Evolutionary conservation across 2,329 filamentous ascomycete species (phyloP).

Genomic region (Colletotrichum lini): DNA sequence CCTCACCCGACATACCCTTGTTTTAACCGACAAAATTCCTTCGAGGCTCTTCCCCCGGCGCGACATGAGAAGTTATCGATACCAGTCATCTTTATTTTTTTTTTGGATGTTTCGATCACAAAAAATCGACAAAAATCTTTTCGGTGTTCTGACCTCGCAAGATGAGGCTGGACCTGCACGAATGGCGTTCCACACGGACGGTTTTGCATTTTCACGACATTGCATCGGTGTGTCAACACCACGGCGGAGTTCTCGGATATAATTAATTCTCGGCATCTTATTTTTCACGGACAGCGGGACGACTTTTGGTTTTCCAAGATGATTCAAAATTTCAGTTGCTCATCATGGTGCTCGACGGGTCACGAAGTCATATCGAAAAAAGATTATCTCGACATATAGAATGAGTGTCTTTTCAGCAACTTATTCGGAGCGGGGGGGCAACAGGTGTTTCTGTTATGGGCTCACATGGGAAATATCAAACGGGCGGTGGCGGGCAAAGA

Average conservation of each 20-base stretch:
- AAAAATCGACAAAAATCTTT: conserved; percentile 39
- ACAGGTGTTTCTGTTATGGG: conserved; percentile 56
- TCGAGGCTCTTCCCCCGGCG: conserved; percentile 51
- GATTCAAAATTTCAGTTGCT: conserved; percentile 56
- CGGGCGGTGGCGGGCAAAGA: conserved; percentile 52
- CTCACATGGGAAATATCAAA: conserved; percentile 50
- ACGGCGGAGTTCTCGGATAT: conserved; percentile 60
- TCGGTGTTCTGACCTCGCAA: conserved; percentile 48
- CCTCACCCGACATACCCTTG: conserved; percentile 61
- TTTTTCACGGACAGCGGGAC: conserved; percentile 54
- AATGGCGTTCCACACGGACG: conserved; percentile 59
- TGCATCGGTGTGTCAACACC: conserved; percentile 63
- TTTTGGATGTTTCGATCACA: conserved; percentile 44
- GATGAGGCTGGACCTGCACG: conserved; percentile 59
- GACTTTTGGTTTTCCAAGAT: conserved; percentile 55
- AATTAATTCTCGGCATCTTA: conserved; percentile 45
- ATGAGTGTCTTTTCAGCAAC: conserved; percentile 55
- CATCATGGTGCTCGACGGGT: conserved; percentile 49
- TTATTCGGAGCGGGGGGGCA: conserved; percentile 49
- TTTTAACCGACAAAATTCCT: conserved; percentile 49
- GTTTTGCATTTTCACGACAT: conserved; percentile 62
- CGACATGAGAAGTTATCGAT: conserved; percentile 61
- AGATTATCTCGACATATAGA: conserved; percentile 66
- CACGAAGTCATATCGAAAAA: conserved; percentile 54
- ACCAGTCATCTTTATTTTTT: conserved; percentile 56